Conservation (phyloP, 352 stramenopile species). For the Phytopythium mirpurense region DNA sequence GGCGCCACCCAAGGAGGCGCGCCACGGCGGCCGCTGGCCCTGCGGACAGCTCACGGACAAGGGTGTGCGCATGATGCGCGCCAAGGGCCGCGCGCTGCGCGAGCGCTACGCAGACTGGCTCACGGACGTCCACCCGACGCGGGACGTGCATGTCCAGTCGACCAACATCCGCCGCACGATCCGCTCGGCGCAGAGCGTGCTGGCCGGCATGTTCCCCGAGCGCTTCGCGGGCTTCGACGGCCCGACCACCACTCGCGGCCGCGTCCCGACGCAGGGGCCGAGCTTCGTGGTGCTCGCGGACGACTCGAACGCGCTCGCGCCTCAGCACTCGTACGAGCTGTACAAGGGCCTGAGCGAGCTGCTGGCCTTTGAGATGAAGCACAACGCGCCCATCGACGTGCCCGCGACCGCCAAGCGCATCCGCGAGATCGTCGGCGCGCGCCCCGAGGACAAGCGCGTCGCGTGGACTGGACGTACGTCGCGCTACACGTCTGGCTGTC, state of each 20-base stretch:
- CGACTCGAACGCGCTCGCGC: conserved; percentile 39
- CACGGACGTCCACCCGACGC: conserved; percentile 18
- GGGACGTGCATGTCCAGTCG: conserved; percentile 61
- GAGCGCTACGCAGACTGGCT: conserved; percentile 38
- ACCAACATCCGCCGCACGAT: conserved; percentile 79
- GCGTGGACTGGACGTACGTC: conserved; percentile 66
- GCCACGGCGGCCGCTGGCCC: conserved; percentile 59
- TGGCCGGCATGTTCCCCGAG: conserved; percentile 60
- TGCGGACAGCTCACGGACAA: conserved; percentile 70
- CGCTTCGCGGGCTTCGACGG: conserved; percentile 23
- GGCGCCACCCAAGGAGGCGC: conserved; percentile 27
- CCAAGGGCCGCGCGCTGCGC: conserved; percentile 40
- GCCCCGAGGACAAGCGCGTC: conserved; percentile 23
- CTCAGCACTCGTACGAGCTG: conserved; percentile 63
- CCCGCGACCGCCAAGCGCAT: conserved; percentile 30
- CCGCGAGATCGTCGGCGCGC: conserved; percentile 37
- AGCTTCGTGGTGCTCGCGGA: conserved; percentile 44
- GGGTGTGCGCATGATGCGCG: conserved; percentile 57
- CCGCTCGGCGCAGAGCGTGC: conserved; percentile 59
- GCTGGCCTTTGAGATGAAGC: conserved; percentile 41
- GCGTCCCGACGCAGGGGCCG: background rate
- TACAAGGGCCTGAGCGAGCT: conserved; percentile 45
- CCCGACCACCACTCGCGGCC: background rate
- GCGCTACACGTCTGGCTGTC: too few species aligned
- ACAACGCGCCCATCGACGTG: conserved; percentile 39